Percentiles rank a stretch among this genome's conserved stretches.
Evolutionary conservation across 495 filamentous ascomycete genomes (phyloP).

Genomic region (Daldinia vernicosa): DNA sequence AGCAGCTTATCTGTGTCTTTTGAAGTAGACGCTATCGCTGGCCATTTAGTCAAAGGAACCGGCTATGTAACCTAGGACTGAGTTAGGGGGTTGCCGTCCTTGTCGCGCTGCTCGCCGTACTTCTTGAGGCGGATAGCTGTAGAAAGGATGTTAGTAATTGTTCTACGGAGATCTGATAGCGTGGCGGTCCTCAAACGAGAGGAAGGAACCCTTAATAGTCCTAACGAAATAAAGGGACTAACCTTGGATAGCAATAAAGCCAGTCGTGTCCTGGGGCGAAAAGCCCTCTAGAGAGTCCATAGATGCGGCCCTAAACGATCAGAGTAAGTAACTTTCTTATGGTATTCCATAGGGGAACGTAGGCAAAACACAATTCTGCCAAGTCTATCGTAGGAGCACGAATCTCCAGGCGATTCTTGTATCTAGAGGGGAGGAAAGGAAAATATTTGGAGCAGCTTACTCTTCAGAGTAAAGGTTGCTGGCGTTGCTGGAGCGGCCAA

Average conservation of each 20-base stretch:
- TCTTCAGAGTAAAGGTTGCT: slow-evolving; percentile 86
- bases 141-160: not conserved
- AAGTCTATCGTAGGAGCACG: too few species aligned
- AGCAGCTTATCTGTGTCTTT: not conserved
- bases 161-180: not conserved
- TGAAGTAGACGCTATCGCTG: not conserved
- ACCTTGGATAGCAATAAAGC: slow-evolving; percentile 79
- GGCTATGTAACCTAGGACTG: slow-evolving; percentile 30
- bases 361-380: not conserved
- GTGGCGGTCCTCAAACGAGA: not conserved
- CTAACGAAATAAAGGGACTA: not conserved
- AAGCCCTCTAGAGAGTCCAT: slow-evolving; percentile 93
- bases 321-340: not conserved
- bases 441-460: not conserved
- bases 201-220: too few species aligned
- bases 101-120: slow-evolving; percentile 76
- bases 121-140: slow-evolving; percentile 86
- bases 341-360: not conserved
- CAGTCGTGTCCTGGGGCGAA: slow-evolving; percentile 67
- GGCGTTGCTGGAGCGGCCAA: slow-evolving; percentile 78
- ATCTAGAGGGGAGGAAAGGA: too few species aligned
- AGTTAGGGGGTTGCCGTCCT: slow-evolving; percentile 62
- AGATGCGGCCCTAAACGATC: slow-evolving; percentile 63
- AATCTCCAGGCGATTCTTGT: too few species aligned
- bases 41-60: not conserved